Evolutionary conservation across 208 protist genomes (phyloP).

Genomic region (Trypanosoma scelopori): DNA sequence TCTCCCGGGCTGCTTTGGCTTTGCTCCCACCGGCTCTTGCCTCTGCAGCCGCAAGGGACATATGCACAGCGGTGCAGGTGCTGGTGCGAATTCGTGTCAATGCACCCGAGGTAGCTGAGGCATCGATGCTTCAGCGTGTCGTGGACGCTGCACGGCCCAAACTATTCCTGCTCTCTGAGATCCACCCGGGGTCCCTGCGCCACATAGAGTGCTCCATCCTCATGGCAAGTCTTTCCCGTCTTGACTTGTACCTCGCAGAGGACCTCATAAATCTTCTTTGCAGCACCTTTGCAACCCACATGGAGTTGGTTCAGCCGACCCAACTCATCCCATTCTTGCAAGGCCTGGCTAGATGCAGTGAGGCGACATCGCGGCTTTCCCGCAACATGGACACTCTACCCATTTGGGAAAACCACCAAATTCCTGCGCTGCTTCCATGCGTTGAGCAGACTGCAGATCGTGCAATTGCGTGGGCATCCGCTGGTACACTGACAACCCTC

Average conservation of each 20-base stretch:
- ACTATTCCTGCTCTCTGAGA: conserved; percentile 49
- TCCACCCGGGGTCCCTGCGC: conserved; percentile 44
- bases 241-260: conserved; percentile 33
- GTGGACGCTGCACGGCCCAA: conserved; percentile 48
- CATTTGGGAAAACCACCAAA: conserved; percentile 12
- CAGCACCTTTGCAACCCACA: conserved; percentile 47
- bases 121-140: conserved; percentile 30
- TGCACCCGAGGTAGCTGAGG: conserved; percentile 15
- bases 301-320: conserved; percentile 38
- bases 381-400: background rate
- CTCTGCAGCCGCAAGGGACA: conserved; percentile 42
- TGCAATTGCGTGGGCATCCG: conserved; percentile 2
- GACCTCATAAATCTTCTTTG: conserved; percentile 77
- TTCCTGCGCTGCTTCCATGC: conserved; percentile 24
- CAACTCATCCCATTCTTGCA: conserved; percentile 76
- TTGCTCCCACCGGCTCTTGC: conserved; percentile 24
- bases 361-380: background rate
- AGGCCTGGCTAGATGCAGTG: conserved; percentile 26
- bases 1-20: conserved; percentile 11
- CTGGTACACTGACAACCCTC: conserved; percentile 11
- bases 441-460: conserved; percentile 21
- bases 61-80: conserved; percentile 42
- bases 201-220: conserved; percentile 63
- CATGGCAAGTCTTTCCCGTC: conserved; percentile 52
- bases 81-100: conserved; percentile 35